Evolutionary conservation across 2,329 filamentous ascomycete species (phyloP), one percentile per base, ranked within the genome.

Genomic region (Bisporella sp.): DNA sequence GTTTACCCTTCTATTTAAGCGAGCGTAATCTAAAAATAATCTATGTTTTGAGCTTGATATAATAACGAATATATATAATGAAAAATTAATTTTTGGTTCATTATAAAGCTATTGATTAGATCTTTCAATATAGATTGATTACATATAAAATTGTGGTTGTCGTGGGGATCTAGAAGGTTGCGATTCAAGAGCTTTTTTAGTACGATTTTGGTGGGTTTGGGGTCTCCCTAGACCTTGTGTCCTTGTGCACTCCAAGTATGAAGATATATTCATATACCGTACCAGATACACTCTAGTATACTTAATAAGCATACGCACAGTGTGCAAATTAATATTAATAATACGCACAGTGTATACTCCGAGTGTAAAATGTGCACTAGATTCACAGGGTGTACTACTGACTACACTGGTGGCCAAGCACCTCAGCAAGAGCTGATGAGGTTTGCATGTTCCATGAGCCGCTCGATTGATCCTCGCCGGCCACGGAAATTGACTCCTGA

Each of bases 401-500:
- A 21, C 21, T 21, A 21, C 21, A 21, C 21, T 21, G 21, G 21
- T 37, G 58, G 60, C 40, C 49, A 57, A 8, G 43, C 56, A 45
- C 56, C 50, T 30, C 35, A 63, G 47, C 44, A 50, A 11, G 50
- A 58, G 21, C 51, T 63, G 28, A 64, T 64, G 47, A 47, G 50
- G 35, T 53, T 53, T 29, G 53, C 54, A 40, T 59, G 41, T 46
- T 54, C 52, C 33, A 62, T 63, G 40, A 57, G 56, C 46, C 54
- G 49, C 8, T 59, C 50, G 13, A 59, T 64, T 33, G 54, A 64
- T 54, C 57, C 51, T 13, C 40, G 47, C 37, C 51, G 54, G 8
- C 58, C 54, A 41, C 45, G 54, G 42, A 50, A 57, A 33, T 53
- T 63, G 31, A 63, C 56, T 6, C 52, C 48, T 5, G 45, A 54